These are phyloP conservation scores for Gastrolobium villosum DNA, from an alignment of 306 rosid genomes.

Conservation along the genomic window DNA sequence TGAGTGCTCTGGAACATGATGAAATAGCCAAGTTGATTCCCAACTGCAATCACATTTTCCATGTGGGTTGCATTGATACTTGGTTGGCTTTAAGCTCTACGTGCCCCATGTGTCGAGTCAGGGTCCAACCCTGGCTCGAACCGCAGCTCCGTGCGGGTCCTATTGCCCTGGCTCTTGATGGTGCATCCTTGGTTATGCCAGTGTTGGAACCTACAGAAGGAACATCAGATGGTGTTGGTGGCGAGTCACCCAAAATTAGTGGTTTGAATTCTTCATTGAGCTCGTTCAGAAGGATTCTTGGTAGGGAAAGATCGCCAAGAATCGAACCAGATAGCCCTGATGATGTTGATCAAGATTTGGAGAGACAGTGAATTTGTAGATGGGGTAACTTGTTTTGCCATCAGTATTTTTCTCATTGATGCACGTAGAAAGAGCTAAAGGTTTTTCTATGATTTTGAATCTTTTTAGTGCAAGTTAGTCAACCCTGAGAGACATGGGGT, in stretches of 20 bases:
- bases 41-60: conserved; percentile 60
- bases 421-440: background rate
- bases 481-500: too few species aligned
- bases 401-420: background rate
- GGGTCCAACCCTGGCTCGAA: conserved; percentile 38
- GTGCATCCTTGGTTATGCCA: background rate
- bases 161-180: background rate
- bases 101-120: conserved; percentile 65
- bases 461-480: too few species aligned
- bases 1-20: too few species aligned
- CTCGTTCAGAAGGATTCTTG: conserved; percentile 55
- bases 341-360: conserved; percentile 50
- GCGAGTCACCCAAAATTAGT: background rate
- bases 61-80: conserved; percentile 58
- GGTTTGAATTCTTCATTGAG: conserved; percentile 47
- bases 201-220: too few species aligned
- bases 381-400: background rate
- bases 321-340: conserved; percentile 27
- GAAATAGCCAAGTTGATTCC: conserved; percentile 58
- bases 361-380: conserved; percentile 50
- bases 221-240: background rate
- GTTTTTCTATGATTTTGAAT: background rate
- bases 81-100: conserved; percentile 57
- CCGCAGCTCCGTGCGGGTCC: conserved; percentile 56
- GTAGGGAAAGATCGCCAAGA: conserved; percentile 53